A percentile compares a stretch with the other conserved stretches of the same genome.
phyloP scores from a whole-genome alignment of 2,329 filamentous ascomycete genomes.

The Colletotrichum spaethianum region DNA sequence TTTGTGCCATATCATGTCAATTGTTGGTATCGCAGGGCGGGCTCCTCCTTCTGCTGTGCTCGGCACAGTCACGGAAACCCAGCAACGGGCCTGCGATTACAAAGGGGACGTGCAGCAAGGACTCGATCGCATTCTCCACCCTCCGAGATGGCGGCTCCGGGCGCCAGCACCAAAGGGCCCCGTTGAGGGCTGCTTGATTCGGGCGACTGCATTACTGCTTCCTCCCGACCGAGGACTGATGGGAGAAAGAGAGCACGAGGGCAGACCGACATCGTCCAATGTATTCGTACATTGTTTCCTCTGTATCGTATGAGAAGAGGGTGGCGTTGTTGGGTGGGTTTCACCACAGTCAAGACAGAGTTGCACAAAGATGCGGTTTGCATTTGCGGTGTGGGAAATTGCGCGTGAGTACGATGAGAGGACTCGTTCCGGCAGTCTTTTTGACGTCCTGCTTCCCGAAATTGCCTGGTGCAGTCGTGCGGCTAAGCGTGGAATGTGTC shows the following conservation, averaged over 20 bases:
- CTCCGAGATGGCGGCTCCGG: slow-evolving; percentile 38
- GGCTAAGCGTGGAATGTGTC: slow-evolving; percentile 3
- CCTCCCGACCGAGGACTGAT: not conserved
- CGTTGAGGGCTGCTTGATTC: slow-evolving; percentile 16
- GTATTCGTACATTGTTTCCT: not conserved
- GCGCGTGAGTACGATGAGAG: slow-evolving; percentile 1
- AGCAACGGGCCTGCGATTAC: not conserved
- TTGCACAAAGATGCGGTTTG: slow-evolving; percentile 18
- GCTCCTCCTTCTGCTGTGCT: not conserved
- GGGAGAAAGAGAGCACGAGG: not conserved
- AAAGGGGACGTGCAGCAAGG: slow-evolving; percentile 25
- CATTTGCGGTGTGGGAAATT: slow-evolving; percentile 36
- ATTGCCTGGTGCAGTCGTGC: slow-evolving; percentile 2
- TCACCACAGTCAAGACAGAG: slow-evolving; percentile 22
- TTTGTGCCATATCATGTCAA: slow-evolving; percentile 23
- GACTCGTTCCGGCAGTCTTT: not conserved
- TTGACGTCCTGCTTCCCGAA: not conserved
- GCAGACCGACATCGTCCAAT: not conserved
- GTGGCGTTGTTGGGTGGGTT: slow-evolving; percentile 9
- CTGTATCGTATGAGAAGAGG: not conserved
- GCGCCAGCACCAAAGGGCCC: slow-evolving; percentile 18
- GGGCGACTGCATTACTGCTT: slow-evolving; percentile 14
- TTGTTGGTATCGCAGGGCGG: slow-evolving; percentile 22
- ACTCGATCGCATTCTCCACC: slow-evolving; percentile 39
- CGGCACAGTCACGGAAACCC: not conserved